Conservation (phyloP, 228 moss, liverwort and hornwort species). For the Sphagnum fallax region DNA sequence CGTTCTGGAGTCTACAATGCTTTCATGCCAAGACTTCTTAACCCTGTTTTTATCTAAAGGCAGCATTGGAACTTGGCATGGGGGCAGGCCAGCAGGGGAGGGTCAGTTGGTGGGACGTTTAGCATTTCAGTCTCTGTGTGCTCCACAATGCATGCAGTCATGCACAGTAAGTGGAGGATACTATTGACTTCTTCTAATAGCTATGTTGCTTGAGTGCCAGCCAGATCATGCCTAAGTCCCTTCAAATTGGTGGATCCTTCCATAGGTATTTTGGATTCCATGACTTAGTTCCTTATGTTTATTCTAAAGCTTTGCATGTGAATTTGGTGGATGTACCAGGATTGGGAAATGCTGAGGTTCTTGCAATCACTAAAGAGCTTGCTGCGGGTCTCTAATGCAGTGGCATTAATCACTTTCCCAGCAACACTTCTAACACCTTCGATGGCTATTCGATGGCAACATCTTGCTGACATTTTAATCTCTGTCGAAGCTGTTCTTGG, state of each 20-base stretch:
- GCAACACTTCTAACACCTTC: conserved; percentile 64
- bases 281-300: neutral
- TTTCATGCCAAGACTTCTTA: neutral
- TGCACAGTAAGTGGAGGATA: conserved; percentile 44
- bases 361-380: conserved; percentile 72
- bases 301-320: neutral
- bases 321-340: conserved; percentile 30
- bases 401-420: conserved; percentile 80
- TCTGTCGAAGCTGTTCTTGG: conserved; percentile 80
- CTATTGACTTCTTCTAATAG: too few relatives aligned
- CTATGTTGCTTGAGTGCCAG: too few relatives aligned
- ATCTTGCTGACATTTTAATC: conserved; percentile 75
- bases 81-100: conserved; percentile 42
- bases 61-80: neutral
- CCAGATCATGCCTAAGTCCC: too few relatives aligned
- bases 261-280: too few relatives aligned
- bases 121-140: conserved; percentile 82
- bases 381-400: conserved; percentile 63
- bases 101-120: conserved; percentile 67
- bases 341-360: conserved; percentile 87
- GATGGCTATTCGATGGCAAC: conserved; percentile 77
- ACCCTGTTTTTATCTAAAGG: neutral
- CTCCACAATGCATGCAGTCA: conserved; percentile 82
- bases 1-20: too few relatives aligned
- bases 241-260: too few relatives aligned